These are phyloP conservation scores for Wickerhamomyces queroliae DNA, from an alignment of 805 yeast genomes.

Conservation along the genomic window DNA sequence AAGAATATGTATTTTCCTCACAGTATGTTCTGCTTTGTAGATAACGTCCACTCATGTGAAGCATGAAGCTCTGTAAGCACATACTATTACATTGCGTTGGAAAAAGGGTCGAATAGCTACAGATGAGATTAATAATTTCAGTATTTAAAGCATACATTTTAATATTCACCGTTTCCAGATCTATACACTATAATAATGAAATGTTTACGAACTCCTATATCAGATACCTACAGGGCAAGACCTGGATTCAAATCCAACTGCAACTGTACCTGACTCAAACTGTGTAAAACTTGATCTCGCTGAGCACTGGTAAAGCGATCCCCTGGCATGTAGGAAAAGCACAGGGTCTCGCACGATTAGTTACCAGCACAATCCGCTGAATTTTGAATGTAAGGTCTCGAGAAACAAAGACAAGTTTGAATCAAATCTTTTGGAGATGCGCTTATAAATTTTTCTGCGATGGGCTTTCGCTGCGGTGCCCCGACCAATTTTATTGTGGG, in stretches of 20 bases:
- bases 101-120: too few species aligned
- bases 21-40: too few species aligned
- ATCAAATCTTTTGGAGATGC: neutral
- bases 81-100: too few species aligned
- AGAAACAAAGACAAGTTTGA: neutral
- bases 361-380: conserved; percentile 3
- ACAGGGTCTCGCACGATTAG: neutral
- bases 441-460: too few species aligned
- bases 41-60: too few species aligned
- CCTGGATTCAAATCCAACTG: neutral
- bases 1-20: too few species aligned
- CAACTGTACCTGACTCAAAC: conserved; percentile 26
- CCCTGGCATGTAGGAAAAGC: neutral
- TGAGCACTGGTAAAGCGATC: conserved; percentile 4
- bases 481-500: too few species aligned
- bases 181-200: neutral
- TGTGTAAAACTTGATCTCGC: conserved; percentile 24
- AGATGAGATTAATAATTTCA: too few species aligned
- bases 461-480: too few species aligned
- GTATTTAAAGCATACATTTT: too few species aligned
- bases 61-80: too few species aligned
- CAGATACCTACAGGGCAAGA: conserved; percentile 22
- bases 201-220: conserved; percentile 28
- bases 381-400: conserved; percentile 18
- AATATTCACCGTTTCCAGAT: too few species aligned